phyloP scores from a whole-genome alignment of 2,329 filamentous ascomycete species.

The Leptographium wingfieldii region DNA sequence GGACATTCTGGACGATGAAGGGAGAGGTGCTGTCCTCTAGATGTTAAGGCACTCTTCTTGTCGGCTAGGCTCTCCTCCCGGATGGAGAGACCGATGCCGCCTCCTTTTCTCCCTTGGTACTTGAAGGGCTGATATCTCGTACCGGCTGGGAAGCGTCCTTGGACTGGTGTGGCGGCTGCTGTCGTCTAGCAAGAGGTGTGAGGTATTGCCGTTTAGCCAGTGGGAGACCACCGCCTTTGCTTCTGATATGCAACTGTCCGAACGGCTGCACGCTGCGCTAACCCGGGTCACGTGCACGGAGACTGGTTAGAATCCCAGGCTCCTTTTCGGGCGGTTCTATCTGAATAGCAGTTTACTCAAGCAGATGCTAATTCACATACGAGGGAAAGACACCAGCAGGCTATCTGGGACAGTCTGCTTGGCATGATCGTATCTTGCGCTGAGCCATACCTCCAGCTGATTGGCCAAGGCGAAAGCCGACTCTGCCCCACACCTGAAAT shows the following conservation, averaged over 20 bases:
- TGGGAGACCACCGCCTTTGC: background rate
- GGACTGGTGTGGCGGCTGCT: background rate
- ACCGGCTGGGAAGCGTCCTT: background rate
- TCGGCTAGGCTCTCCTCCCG: background rate
- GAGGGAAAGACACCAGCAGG: too few species aligned
- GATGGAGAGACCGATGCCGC: background rate
- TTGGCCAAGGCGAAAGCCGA: background rate
- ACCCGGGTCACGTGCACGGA: background rate
- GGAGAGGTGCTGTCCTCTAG: background rate
- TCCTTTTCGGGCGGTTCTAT: too few species aligned
- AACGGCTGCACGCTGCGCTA: background rate
- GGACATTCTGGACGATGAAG: slow-evolving; percentile 52
- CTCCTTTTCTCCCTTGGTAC: background rate
- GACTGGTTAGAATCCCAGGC: too few species aligned
- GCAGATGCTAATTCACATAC: too few species aligned
- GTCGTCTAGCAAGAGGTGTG: background rate
- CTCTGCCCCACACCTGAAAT: background rate
- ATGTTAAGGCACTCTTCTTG: background rate
- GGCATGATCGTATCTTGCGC: background rate
- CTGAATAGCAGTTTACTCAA: too few species aligned
- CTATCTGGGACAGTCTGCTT: too few species aligned
- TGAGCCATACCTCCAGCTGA: background rate
- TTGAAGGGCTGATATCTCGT: background rate
- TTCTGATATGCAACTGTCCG: background rate
- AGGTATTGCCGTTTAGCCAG: background rate